These are phyloP conservation scores for Candida sanyaensis DNA, from an alignment of 1,139 yeast genomes.

Conservation along the genomic window DNA sequence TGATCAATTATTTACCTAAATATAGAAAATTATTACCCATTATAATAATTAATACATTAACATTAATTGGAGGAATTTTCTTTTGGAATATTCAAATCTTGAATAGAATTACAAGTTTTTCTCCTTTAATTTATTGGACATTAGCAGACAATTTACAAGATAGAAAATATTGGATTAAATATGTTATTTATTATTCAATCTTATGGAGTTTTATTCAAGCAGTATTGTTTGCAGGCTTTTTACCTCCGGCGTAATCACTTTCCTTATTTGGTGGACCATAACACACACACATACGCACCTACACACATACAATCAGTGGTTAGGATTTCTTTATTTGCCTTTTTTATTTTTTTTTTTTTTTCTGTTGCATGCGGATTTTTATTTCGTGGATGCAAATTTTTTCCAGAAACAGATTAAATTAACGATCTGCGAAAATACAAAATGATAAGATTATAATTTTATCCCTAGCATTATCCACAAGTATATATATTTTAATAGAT, in stretches of 20 bases:
- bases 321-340: not conserved
- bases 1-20: conserved; percentile 35
- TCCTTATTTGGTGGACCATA: not conserved
- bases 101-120: conserved; percentile 73
- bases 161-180: conserved; percentile 10
- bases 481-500: not conserved
- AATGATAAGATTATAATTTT: not conserved
- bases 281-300: too few species aligned
- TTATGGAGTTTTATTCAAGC: conserved; percentile 63
- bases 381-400: conserved; percentile 2
- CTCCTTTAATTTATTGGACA: conserved; percentile 79
- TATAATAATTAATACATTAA: conserved; percentile 37
- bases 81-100: conserved; percentile 87
- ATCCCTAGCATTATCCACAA: not conserved
- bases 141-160: conserved; percentile 26
- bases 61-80: conserved; percentile 53
- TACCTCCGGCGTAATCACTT: conserved; percentile 68
- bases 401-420: conserved; percentile 1
- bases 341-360: not conserved
- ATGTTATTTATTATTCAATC: conserved; percentile 44
- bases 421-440: not conserved
- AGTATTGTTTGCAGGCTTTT: conserved; percentile 60
- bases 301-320: not conserved
- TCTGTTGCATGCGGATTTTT: not conserved
- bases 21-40: conserved; percentile 31